Evolutionary conservation across 306 rosid genomes (phyloP).

Genomic region (Cyclanthera cordifolia): DNA sequence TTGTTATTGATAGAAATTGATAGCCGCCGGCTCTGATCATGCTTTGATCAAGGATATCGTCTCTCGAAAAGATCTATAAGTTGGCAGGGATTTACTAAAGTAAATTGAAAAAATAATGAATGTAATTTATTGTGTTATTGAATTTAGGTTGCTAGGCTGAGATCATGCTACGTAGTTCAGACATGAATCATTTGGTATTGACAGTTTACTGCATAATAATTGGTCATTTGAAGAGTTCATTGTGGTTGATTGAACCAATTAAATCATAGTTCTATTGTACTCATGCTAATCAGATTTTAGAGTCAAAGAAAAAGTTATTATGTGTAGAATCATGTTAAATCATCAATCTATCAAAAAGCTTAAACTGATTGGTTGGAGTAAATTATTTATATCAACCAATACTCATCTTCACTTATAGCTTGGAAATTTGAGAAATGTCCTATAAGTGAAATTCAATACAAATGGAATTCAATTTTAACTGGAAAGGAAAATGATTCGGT

Average conservation of each 20-base stretch:
- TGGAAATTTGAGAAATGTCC: no score
- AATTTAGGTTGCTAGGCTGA: constrained; percentile 5
- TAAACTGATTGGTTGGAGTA: no score
- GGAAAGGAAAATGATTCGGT: no score
- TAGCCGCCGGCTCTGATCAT: not conserved
- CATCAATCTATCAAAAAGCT: no score
- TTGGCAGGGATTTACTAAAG: not conserved
- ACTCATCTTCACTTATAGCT: no score
- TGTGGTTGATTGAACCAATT: not conserved
- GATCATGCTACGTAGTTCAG: not conserved
- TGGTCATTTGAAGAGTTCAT: not conserved
- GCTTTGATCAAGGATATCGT: not conserved
- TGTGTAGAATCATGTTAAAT: no score
- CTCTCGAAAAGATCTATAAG: not conserved
- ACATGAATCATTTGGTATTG: not conserved
- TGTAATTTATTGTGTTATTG: not conserved
- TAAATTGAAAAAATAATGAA: not conserved
- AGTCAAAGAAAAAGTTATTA: not conserved
- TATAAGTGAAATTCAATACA: no score
- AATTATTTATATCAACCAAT: no score
- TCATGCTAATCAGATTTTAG: not conserved
- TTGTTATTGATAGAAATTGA: not conserved
- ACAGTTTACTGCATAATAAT: no score
- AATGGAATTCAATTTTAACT: no score
- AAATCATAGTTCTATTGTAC: not conserved